Conservation (phyloP, 2,329 filamentous ascomycete species). For the Phyllosticta citriasiana region DNA sequence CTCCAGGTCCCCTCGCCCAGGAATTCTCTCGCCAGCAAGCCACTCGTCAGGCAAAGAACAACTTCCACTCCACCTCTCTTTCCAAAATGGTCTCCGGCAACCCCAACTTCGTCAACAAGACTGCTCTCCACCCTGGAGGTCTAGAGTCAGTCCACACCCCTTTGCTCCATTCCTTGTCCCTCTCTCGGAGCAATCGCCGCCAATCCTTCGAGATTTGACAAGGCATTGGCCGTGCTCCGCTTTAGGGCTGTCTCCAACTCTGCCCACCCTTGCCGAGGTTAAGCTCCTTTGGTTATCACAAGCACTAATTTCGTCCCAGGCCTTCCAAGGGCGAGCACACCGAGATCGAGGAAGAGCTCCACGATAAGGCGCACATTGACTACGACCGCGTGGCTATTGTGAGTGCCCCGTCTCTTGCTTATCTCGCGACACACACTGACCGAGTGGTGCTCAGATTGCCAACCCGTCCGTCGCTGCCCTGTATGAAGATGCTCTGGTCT, state of each 20-base stretch:
- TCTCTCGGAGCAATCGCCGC: not conserved
- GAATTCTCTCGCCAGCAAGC: slow-evolving; percentile 50
- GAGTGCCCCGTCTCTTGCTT: slow-evolving; percentile 29
- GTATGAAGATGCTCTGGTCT: slow-evolving; percentile 97
- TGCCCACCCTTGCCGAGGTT: slow-evolving; percentile 3
- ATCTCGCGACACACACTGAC: not conserved
- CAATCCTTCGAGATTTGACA: not conserved
- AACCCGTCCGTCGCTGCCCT: slow-evolving; percentile 92
- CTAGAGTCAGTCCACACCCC: slow-evolving; percentile 58
- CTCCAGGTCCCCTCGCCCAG: slow-evolving; percentile 39
- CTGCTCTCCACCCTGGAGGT: slow-evolving; percentile 80
- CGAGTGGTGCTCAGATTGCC: slow-evolving; percentile 46
- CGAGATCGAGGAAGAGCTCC: slow-evolving; percentile 93
- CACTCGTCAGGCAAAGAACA: slow-evolving; percentile 47
- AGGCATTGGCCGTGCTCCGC: not conserved
- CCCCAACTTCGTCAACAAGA: slow-evolving; percentile 67
- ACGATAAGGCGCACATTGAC: slow-evolving; percentile 97
- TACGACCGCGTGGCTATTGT: slow-evolving; percentile 98
- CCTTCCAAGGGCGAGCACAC: slow-evolving; percentile 65
- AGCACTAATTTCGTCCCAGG: not conserved
- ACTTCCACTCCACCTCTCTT: slow-evolving; percentile 50
- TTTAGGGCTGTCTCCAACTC: not conserved
- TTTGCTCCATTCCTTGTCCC: not conserved
- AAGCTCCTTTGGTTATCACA: not conserved
- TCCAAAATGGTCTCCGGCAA: slow-evolving; percentile 10